Evolutionary conservation across 495 filamentous ascomycete genomes (phyloP).

Genomic region (Aspergillus sclerotioniger): DNA sequence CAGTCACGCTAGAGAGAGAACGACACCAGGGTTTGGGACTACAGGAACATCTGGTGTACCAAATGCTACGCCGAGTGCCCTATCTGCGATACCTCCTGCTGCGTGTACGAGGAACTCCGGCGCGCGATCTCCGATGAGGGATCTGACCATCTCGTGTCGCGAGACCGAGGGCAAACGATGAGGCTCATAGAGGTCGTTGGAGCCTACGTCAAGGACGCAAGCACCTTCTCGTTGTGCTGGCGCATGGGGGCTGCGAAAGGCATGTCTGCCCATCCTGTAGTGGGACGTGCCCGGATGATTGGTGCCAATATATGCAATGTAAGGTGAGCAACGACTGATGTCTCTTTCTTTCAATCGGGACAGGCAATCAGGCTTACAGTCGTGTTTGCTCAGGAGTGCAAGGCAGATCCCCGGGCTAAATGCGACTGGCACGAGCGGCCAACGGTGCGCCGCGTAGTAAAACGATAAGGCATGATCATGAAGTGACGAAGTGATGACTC

Average conservation of each 20-base stretch:
- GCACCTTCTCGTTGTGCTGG: slow-evolving; percentile 28
- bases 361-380: not conserved
- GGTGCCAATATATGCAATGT: slow-evolving; percentile 33
- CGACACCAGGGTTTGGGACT: slow-evolving; percentile 17
- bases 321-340: slow-evolving; percentile 18
- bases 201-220: slow-evolving; percentile 11
- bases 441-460: not conserved
- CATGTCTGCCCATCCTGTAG: slow-evolving; percentile 32
- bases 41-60: slow-evolving; percentile 21
- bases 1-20: slow-evolving; percentile 6
- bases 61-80: slow-evolving; percentile 21
- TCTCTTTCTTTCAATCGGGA: not conserved
- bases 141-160: not conserved
- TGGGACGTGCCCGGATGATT: slow-evolving; percentile 27
- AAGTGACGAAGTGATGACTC: too few relatives aligned
- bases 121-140: not conserved
- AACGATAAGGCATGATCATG: not conserved
- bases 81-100: slow-evolving; percentile 21
- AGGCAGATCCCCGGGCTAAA: slow-evolving; percentile 22
- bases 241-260: slow-evolving; percentile 22
- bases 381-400: slow-evolving; percentile 23
- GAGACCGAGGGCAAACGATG: slow-evolving; percentile 1
- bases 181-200: slow-evolving; percentile 16
- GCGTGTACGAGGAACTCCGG: slow-evolving; percentile 13
- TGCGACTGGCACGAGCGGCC: slow-evolving; percentile 26